Percentiles rank a stretch among this genome's conserved stretches.
phyloP scores from a whole-genome alignment of 2,329 filamentous ascomycete species.

The Aspergillus pseudoglaucus region DNA sequence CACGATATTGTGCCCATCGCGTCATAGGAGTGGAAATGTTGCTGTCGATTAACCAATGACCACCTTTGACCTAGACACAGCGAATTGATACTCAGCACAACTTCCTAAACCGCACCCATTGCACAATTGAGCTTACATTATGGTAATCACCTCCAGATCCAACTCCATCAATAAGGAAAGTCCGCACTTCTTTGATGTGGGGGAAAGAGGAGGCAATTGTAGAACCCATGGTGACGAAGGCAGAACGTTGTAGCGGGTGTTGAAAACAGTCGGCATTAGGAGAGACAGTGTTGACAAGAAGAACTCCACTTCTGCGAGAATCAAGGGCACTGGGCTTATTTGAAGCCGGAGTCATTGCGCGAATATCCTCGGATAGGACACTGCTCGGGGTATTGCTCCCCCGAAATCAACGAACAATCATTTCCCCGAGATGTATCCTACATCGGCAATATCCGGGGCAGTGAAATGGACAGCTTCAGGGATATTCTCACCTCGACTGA shows the following conservation, averaged over 20 bases:
- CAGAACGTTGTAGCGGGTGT: neutral
- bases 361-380: constrained; percentile 5
- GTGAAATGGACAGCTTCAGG: neutral
- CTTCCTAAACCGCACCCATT: neutral
- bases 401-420: constrained; percentile 14
- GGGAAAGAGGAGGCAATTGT: constrained; percentile 28
- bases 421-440: neutral
- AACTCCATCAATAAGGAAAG: constrained; percentile 42
- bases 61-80: constrained; percentile 36
- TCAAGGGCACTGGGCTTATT: neutral
- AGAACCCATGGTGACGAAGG: constrained; percentile 24
- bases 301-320: neutral
- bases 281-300: neutral
- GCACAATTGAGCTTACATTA: constrained; percentile 59
- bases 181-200: constrained; percentile 40
- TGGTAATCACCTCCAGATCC: constrained; percentile 61
- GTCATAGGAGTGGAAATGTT: constrained; percentile 92
- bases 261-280: neutral
- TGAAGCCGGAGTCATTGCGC: neutral
- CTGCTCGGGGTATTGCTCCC: constrained; percentile 25
- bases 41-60: constrained; percentile 77
- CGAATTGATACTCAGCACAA: neutral
- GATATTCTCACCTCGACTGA: too few species aligned
- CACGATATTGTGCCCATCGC: constrained; percentile 78
- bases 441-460: neutral